A percentile compares a stretch with the other conserved stretches of the same genome.
These are phyloP conservation scores for Carex kokanica DNA, from an alignment of 176 grass and related monocot genomes.

Conservation along the genomic window DNA sequence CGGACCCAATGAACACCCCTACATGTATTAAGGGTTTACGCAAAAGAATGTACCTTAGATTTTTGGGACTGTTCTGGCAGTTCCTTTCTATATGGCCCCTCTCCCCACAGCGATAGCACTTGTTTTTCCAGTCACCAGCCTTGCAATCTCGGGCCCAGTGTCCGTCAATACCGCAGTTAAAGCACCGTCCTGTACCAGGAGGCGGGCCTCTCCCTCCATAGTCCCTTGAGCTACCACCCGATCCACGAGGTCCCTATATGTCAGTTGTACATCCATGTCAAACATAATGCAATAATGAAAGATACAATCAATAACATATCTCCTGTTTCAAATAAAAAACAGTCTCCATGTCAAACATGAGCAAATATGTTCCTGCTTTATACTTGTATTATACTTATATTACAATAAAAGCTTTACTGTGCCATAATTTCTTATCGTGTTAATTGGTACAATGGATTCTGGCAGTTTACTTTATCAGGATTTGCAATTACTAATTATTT, in stretches of 20 bases:
- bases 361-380: neutral
- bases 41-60: slow-evolving; percentile 34
- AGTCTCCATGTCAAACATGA: neutral
- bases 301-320: neutral
- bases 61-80: slow-evolving; percentile 96
- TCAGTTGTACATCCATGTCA: neutral
- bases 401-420: neutral
- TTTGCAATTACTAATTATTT: neutral
- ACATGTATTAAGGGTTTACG: neutral
- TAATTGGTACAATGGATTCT: neutral
- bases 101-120: slow-evolving; percentile 96
- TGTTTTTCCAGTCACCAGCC: slow-evolving; percentile 99
- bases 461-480: neutral
- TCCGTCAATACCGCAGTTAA: slow-evolving; percentile 96
- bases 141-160: slow-evolving; percentile 98
- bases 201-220: slow-evolving; percentile 79
- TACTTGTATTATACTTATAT: neutral
- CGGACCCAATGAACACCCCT: too few species aligned
- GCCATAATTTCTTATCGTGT: neutral
- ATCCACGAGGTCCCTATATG: slow-evolving; percentile 56
- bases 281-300: neutral
- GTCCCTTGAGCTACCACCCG: slow-evolving; percentile 69
- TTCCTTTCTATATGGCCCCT: slow-evolving; percentile 96
- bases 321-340: neutral
- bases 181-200: slow-evolving; percentile 88